Percentiles rank a stretch among this genome's conserved stretches.
These are phyloP conservation scores for Clonostachys byssicola DNA, from an alignment of 2,329 filamentous ascomycete species.

Conservation along the genomic window DNA sequence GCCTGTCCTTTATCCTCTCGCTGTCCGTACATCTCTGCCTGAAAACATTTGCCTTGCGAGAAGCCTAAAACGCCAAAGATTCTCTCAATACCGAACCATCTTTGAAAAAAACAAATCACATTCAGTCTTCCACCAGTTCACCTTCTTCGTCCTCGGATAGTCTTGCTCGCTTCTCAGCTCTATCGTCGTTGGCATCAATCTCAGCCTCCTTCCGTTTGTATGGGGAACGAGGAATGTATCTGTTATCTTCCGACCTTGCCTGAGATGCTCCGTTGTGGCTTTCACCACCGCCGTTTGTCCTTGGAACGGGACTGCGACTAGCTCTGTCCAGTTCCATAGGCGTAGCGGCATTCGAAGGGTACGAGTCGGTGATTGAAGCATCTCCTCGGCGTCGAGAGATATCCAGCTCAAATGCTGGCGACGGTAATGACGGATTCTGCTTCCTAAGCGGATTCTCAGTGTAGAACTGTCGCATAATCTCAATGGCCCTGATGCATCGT, in stretches of 20 bases:
- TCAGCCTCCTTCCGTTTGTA: slow-evolving; percentile 37
- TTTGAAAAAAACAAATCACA: background rate
- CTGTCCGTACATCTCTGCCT: too few species aligned
- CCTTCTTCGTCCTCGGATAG: slow-evolving; percentile 45
- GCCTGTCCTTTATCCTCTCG: too few species aligned
- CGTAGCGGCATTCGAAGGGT: slow-evolving; percentile 44
- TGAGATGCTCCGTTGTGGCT: slow-evolving; percentile 10
- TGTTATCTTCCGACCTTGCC: slow-evolving; percentile 25
- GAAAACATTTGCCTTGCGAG: too few species aligned
- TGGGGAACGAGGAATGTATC: slow-evolving; percentile 24
- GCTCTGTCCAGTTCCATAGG: slow-evolving; percentile 40
- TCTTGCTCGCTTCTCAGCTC: slow-evolving; percentile 36
- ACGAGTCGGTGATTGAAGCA: slow-evolving; percentile 30
- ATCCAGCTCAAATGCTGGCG: slow-evolving; percentile 52
- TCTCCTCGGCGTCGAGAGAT: slow-evolving; percentile 48
- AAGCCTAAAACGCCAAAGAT: too few species aligned
- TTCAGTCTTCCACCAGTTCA: slow-evolving; percentile 31
- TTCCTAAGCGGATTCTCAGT: slow-evolving; percentile 59
- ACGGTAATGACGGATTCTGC: slow-evolving; percentile 47
- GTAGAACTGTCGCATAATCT: slow-evolving; percentile 69
- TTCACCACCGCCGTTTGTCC: slow-evolving; percentile 31
- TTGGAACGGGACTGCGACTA: slow-evolving; percentile 41
- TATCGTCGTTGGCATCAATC: slow-evolving; percentile 23
- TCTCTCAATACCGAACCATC: too few species aligned
- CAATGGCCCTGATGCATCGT: slow-evolving; percentile 69